Percentiles rank a stretch among this genome's conserved stretches.
Evolutionary conservation across 257 asterid genomes (phyloP).

Genomic region (Prunella vulgaris): DNA sequence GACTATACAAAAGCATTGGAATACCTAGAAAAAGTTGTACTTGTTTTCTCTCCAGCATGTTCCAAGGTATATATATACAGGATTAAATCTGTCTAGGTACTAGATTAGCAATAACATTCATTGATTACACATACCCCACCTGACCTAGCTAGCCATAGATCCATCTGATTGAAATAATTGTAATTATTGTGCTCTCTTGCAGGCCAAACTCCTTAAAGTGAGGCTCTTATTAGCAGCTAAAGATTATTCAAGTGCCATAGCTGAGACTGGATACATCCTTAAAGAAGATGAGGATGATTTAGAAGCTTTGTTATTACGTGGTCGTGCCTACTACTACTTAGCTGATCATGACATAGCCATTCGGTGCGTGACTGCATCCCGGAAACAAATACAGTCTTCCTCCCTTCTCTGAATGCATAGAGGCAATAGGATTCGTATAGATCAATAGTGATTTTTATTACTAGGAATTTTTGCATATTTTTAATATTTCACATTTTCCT

Average conservation of each 20-base stretch:
- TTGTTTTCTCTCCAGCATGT: constrained; percentile 92
- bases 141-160: background rate
- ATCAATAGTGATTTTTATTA: background rate
- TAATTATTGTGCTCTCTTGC: too few species aligned
- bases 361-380: constrained; percentile 35
- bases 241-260: constrained; percentile 76
- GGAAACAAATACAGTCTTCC: background rate
- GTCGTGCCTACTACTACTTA: constrained; percentile 87
- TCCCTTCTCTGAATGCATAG: background rate
- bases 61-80: constrained; percentile 64
- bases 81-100: background rate
- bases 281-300: constrained; percentile 82
- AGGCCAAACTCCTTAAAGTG: constrained; percentile 85
- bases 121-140: background rate
- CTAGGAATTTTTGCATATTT: background rate
- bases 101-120: background rate
- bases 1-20: constrained; percentile 69
- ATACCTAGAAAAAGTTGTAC: constrained; percentile 70
- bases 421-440: background rate
- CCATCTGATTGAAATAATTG: background rate
- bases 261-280: constrained; percentile 80
- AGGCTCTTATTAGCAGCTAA: constrained; percentile 56
- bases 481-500: constrained; percentile 4
- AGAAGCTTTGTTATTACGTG: constrained; percentile 84
- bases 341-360: constrained; percentile 92